phyloP scores from a whole-genome alignment of 768 basidiomycete genomes.

The Guyanaporus albipodus region DNA sequence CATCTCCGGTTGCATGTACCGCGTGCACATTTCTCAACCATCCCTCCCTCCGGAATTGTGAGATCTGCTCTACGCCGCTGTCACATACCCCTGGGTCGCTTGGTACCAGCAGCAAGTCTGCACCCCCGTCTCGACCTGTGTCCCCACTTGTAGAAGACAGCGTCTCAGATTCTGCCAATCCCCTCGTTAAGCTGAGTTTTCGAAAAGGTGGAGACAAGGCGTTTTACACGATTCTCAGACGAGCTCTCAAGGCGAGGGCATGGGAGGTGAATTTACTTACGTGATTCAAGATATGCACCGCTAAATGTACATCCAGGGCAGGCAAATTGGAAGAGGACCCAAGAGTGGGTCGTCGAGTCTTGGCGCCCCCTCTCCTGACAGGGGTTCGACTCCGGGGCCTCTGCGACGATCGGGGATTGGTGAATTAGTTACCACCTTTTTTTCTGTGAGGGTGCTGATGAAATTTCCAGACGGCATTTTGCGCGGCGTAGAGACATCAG shows the following conservation, averaged over 20 bases:
- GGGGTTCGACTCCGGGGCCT: constrained; percentile 13
- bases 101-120: constrained; percentile 47
- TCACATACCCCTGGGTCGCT: constrained; percentile 30
- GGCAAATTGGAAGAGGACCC: constrained; percentile 22
- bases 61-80: constrained; percentile 79
- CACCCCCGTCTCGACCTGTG: constrained; percentile 59
- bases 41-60: constrained; percentile 66
- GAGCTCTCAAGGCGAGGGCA: constrained; percentile 60
- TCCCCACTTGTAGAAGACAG: constrained; percentile 39
- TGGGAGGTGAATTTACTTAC: constrained; percentile 57
- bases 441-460: constrained; percentile 3
- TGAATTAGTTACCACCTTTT: constrained; percentile 7
- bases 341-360: constrained; percentile 23
- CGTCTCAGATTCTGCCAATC: constrained; percentile 29
- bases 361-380: constrained; percentile 14
- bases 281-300: not conserved
- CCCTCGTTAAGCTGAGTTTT: constrained; percentile 81
- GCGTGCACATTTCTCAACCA: constrained; percentile 94
- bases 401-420: constrained; percentile 29
- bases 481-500: constrained; percentile 64
- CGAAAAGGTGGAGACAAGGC: constrained; percentile 84
- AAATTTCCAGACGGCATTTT: constrained; percentile 71
- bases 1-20: constrained; percentile 58
- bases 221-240: constrained; percentile 75
- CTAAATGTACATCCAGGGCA: constrained; percentile 23